Evolutionary conservation across 257 asterid genomes (phyloP), one percentile per base, ranked within the genome.

Genomic region (Hygrophila difformis): DNA sequence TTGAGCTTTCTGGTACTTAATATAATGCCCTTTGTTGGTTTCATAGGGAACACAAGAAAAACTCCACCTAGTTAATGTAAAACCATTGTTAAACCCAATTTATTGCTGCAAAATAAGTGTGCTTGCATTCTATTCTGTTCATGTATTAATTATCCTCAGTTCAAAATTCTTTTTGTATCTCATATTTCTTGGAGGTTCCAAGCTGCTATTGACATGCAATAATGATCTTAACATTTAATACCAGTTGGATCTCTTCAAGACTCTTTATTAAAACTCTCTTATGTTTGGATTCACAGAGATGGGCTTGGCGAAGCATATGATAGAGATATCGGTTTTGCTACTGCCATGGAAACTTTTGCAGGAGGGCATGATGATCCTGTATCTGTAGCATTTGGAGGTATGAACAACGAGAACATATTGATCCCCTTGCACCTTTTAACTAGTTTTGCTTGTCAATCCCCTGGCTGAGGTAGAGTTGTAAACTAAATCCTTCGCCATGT

Each of bases 271-370:
- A 36, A 14, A 13, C 49, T 35, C 49, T 45, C 44, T n/a, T 46
- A n/a, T n/a, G 56, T 62, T 47, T 55, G 60, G 39, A 62, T 68
- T 59, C 65, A 37, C 77, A 91, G 99, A 31, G 99, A 86, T 59
- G 99, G 99, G 63, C 95, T 86, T 61, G 96, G 92, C 56, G 99
- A 91, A 65, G 88, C 92, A 69, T 82, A 75, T 50, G 95, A 82
- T 43, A 79, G 77, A 71, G 95, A 91, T 60, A 70, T 82, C 68
- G 82, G 89, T 59, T 91, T 91, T 68, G 93, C 99, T 49, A 67
- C 76, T 69, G 62, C 94, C 12, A 83, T 91, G 41, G 96, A 86
- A 71, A 76, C 63, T 45, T 82, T 91, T 80, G 77, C 89, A 28
- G 98, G 98, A 40, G 93, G 82, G 44, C 88, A 67, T 51, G 68